These are phyloP conservation scores for Amauroascus verrucosus DNA, from an alignment of 2,329 filamentous ascomycete genomes.

Conservation along the genomic window DNA sequence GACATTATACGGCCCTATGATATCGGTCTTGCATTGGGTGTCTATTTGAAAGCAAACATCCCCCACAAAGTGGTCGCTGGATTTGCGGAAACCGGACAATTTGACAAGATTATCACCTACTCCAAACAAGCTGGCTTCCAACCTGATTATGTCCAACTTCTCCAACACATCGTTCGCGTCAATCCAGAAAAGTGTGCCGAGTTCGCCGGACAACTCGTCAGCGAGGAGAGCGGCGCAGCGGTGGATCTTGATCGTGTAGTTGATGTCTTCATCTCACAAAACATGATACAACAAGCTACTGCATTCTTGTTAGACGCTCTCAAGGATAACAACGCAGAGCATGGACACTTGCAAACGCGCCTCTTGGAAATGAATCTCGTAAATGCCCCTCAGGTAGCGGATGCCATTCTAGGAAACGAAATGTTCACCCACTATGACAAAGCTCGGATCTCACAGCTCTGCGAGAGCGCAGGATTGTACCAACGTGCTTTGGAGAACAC, in stretches of 20 bases:
- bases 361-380: slow-evolving; percentile 96
- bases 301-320: slow-evolving; percentile 95
- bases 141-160: slow-evolving; percentile 85
- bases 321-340: slow-evolving; percentile 88
- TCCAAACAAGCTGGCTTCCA: slow-evolving; percentile 74
- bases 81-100: slow-evolving; percentile 90
- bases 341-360: slow-evolving; percentile 85
- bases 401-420: slow-evolving; percentile 93
- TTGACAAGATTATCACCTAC: slow-evolving; percentile 93
- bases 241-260: slow-evolving; percentile 91
- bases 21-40: slow-evolving; percentile 70
- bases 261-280: slow-evolving; percentile 95
- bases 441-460: slow-evolving; percentile 74
- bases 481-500: slow-evolving; percentile 90
- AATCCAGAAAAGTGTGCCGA: slow-evolving; percentile 91
- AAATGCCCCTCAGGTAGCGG: slow-evolving; percentile 92
- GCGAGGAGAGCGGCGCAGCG: slow-evolving; percentile 74
- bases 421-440: slow-evolving; percentile 99
- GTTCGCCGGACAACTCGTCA: slow-evolving; percentile 85
- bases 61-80: slow-evolving; percentile 91
- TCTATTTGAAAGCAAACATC: slow-evolving; percentile 85
- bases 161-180: slow-evolving; percentile 83
- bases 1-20: slow-evolving; percentile 88
- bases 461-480: slow-evolving; percentile 80
- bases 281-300: slow-evolving; percentile 94